Conservation (phyloP, 768 basidiomycete species). For the Mycena polygramma region DNA sequence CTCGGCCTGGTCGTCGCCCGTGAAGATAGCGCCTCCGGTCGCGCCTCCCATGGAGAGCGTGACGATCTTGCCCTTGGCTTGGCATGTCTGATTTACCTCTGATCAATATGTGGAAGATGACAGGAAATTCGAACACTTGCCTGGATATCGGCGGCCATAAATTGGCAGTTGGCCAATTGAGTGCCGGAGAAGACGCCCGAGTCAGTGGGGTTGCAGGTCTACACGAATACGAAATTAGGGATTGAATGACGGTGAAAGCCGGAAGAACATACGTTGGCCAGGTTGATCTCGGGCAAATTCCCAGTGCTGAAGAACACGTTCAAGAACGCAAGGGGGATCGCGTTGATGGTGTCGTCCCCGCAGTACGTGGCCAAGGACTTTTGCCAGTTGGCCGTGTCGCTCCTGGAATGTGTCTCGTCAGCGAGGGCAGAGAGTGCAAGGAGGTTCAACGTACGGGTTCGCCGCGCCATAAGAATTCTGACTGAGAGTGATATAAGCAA, state of each 20-base stretch:
- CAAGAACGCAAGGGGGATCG: conserved; percentile 22
- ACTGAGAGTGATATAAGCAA: conserved; percentile 44
- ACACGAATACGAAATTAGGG: not conserved
- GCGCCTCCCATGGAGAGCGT: conserved; percentile 64
- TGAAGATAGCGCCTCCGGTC: conserved; percentile 50
- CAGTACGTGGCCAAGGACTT: too few species aligned
- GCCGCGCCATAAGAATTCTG: conserved; percentile 73
- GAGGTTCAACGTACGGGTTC: conserved; percentile 55
- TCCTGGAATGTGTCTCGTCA: too few species aligned
- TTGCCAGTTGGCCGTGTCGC: conserved; percentile 59
- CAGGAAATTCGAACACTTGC: conserved; percentile 33
- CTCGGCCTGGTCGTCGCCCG: conserved; percentile 63
- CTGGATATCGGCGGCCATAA: conserved; percentile 71
- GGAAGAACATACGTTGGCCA: conserved; percentile 27
- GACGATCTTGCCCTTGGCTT: conserved; percentile 68
- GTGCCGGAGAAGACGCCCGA: conserved; percentile 66
- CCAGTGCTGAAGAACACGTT: conserved; percentile 27
- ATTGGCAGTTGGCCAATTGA: conserved; percentile 71
- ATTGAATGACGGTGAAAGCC: too few species aligned
- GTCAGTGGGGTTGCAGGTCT: conserved; percentile 68
- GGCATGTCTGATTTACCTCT: conserved; percentile 53
- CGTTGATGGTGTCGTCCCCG: conserved; percentile 28
- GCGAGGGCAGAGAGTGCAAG: too few species aligned
- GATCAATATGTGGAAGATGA: too few species aligned
- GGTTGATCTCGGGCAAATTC: conserved; percentile 29